phyloP scores from a whole-genome alignment of 2,329 filamentous ascomycete genomes.

The Fusarium sp. region DNA sequence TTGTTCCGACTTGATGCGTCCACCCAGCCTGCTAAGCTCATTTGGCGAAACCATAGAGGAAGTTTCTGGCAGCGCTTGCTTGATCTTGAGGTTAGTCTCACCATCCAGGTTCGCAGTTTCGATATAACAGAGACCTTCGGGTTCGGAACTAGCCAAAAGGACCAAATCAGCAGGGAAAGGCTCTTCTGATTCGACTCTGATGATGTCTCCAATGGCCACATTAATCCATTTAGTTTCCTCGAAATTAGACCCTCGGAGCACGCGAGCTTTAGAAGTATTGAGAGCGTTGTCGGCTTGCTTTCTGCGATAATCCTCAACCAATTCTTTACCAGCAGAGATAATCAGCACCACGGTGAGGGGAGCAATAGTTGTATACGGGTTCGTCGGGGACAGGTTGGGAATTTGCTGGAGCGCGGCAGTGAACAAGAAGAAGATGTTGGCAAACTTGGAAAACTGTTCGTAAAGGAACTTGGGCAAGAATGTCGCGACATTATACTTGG shows the following conservation, averaged over 20 bases:
- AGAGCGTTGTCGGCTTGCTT: conserved; percentile 87
- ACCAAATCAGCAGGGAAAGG: conserved; percentile 95
- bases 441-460: conserved; percentile 99
- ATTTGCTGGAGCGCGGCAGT: conserved; percentile 96
- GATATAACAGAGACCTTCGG: conserved; percentile 97
- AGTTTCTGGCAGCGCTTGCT: conserved; percentile 95
- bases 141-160: conserved; percentile 92
- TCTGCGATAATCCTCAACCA: conserved; percentile 92
- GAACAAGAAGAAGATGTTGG: conserved; percentile 99
- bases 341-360: conserved; percentile 90
- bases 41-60: conserved; percentile 85
- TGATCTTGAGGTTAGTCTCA: conserved; percentile 98
- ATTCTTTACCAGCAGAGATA: conserved; percentile 95
- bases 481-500: conserved; percentile 94
- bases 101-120: conserved; percentile 98
- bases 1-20: conserved; percentile 91
- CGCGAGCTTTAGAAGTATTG: conserved; percentile 87
- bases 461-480: conserved; percentile 97
- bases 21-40: conserved; percentile 87
- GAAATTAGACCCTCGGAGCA: conserved; percentile 86
- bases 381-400: conserved; percentile 92
- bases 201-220: conserved; percentile 89
- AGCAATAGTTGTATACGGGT: conserved; percentile 94
- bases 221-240: conserved; percentile 93
- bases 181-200: conserved; percentile 93